These are phyloP conservation scores for Apiotrichum sp. DNA, from an alignment of 1,284 basidiomycete species.

Conservation along the genomic window DNA sequence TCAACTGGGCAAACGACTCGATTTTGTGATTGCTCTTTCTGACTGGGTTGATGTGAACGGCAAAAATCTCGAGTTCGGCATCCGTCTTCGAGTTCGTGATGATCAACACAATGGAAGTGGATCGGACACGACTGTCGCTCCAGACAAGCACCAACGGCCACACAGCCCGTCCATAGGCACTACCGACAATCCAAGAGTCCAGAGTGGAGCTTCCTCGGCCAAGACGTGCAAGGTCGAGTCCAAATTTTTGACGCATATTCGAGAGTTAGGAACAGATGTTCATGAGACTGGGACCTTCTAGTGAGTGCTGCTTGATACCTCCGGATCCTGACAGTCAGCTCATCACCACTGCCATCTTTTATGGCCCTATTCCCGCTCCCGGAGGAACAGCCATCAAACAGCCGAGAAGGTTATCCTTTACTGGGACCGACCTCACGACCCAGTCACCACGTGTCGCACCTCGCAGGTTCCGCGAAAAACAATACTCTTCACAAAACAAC, in stretches of 20 bases:
- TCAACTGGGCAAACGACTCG: slow-evolving; percentile 25
- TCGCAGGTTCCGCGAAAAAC: not conserved
- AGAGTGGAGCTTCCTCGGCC: too few species aligned
- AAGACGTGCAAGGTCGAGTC: too few species aligned
- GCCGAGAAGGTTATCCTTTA: slow-evolving; percentile 5
- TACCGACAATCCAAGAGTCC: too few species aligned
- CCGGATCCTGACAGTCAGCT: slow-evolving; percentile 17
- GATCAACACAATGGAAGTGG: not conserved
- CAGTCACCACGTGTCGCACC: too few species aligned
- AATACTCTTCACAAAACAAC: not conserved
- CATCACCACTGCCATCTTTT: slow-evolving; percentile 19
- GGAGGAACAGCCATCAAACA: slow-evolving; percentile 8
- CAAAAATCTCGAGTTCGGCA: slow-evolving; percentile 27
- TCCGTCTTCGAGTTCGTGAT: slow-evolving; percentile 31
- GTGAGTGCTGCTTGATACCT: slow-evolving; percentile 16
- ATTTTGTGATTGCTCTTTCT: slow-evolving; percentile 38
- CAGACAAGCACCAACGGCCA: too few species aligned
- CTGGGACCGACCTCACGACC: not conserved
- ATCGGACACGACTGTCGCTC: too few species aligned
- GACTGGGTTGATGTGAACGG: slow-evolving; percentile 43
- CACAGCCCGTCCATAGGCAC: too few species aligned
- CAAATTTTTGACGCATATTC: slow-evolving; percentile 8
- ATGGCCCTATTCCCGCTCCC: slow-evolving; percentile 31
- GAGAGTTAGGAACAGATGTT: slow-evolving; percentile 43
- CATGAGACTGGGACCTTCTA: slow-evolving; percentile 37